These are phyloP conservation scores for Backusella circina DNA, from an alignment of 192 early-diverging fungal genomes.

Conservation along the genomic window DNA sequence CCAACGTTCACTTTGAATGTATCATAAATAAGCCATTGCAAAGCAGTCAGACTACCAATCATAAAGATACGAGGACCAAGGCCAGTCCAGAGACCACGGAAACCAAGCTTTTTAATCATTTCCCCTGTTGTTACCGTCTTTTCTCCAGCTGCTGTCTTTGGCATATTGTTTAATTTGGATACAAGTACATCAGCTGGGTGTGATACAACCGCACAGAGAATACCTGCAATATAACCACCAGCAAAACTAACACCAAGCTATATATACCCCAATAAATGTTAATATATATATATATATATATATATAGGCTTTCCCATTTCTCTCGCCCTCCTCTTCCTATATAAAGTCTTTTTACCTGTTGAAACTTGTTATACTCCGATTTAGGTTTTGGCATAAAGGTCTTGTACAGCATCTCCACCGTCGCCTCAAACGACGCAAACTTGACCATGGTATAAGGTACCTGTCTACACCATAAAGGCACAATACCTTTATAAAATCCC, in stretches of 20 bases:
- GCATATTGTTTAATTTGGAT: conserved; percentile 43
- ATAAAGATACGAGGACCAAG: conserved; percentile 84
- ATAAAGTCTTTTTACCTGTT: conserved; percentile 62
- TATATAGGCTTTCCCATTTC: not conserved
- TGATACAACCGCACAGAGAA: conserved; percentile 85
- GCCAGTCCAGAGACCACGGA: conserved; percentile 72
- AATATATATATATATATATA: not conserved
- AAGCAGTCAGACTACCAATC: conserved; percentile 87
- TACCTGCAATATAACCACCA: conserved; percentile 85
- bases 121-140: conserved; percentile 17
- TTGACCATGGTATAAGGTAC: conserved; percentile 84
- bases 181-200: conserved; percentile 87
- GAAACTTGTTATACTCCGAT: conserved; percentile 62
- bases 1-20: conserved; percentile 60
- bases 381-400: conserved; percentile 59
- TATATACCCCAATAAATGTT: not conserved
- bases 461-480: conserved; percentile 77
- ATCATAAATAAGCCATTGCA: conserved; percentile 86
- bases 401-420: conserved; percentile 63
- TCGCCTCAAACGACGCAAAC: conserved; percentile 80
- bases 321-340: no score
- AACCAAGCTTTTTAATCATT: conserved; percentile 56
- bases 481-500: conserved; percentile 68
- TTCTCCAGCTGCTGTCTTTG: conserved; percentile 12
- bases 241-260: conserved; percentile 65